Percentiles rank a stretch among this genome's conserved stretches.
These are phyloP conservation scores for Xylaria polymorpha DNA, from an alignment of 2,329 filamentous ascomycete species.

Conservation along the genomic window DNA sequence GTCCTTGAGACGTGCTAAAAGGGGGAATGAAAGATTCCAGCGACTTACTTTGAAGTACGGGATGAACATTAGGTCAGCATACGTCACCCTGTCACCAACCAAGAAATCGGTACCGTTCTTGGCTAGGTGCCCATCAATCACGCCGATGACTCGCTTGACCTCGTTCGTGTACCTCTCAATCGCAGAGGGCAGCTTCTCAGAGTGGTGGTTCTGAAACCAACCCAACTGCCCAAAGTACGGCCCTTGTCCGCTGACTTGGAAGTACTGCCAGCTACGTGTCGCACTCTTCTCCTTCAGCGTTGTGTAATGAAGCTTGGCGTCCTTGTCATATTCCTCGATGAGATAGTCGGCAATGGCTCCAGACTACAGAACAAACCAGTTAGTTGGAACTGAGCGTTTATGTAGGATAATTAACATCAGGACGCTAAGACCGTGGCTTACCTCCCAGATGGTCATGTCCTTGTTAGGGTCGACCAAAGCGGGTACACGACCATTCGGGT, in stretches of 20 bases:
- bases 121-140: conserved; percentile 24
- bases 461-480: conserved; percentile 59
- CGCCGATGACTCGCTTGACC: conserved; percentile 30
- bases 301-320: conserved; percentile 52
- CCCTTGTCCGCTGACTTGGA: conserved; percentile 55
- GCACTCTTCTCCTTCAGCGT: conserved; percentile 50
- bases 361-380: conserved; percentile 46
- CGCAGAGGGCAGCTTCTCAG: conserved; percentile 30
- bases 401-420: background rate
- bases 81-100: conserved; percentile 38
- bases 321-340: conserved; percentile 44
- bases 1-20: no score
- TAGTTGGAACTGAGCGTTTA: background rate
- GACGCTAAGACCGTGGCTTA: background rate
- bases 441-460: conserved; percentile 56
- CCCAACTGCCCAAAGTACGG: conserved; percentile 49
- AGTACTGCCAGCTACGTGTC: conserved; percentile 56
- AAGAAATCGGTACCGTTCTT: conserved; percentile 34
- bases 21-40: no score
- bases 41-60: conserved; percentile 27
- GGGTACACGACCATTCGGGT: conserved; percentile 47
- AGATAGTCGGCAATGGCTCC: conserved; percentile 61
- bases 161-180: conserved; percentile 32
- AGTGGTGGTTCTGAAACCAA: conserved; percentile 22
- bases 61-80: conserved; percentile 38